Conservation (phyloP, 169 alveolate genomes). For the Plasmodium gonderi region DNA sequence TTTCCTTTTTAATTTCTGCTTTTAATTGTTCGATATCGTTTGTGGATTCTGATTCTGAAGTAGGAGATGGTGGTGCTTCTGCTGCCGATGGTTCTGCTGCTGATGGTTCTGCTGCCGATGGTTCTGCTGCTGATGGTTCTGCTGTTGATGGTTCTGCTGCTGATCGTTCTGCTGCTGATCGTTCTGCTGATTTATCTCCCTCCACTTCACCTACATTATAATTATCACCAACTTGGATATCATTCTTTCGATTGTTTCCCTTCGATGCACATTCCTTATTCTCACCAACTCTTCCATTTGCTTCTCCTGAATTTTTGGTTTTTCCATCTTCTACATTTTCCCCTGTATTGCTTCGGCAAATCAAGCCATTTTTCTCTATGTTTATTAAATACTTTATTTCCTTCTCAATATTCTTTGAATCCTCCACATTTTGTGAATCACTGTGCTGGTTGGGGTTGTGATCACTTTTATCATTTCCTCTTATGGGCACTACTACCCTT, state of each 20-base stretch:
- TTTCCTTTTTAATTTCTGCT: slow-evolving; percentile 25
- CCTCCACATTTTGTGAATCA: too few species aligned
- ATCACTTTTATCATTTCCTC: too few species aligned
- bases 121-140: neutral
- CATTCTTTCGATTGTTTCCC: neutral
- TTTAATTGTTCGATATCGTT: slow-evolving; percentile 11
- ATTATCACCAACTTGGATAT: neutral
- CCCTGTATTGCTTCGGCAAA: neutral
- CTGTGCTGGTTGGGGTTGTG: too few species aligned
- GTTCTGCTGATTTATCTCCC: neutral
- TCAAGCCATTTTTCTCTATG: too few species aligned
- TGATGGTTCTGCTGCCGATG: neutral
- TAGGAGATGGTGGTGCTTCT: neutral
- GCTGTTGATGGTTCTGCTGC: neutral
- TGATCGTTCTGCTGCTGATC: too few species aligned
- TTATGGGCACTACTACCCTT: too few species aligned
- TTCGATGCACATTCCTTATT: neutral
- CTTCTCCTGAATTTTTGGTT: neutral
- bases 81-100: neutral
- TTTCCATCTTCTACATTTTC: neutral
- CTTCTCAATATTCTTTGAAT: too few species aligned
- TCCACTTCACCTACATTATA: neutral
- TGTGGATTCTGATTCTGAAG: neutral
- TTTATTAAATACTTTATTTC: too few species aligned
- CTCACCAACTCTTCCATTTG: neutral